Evolutionary conservation across 176 grass and related monocot genomes (phyloP).

Genomic region (Microstegium vimineum): DNA sequence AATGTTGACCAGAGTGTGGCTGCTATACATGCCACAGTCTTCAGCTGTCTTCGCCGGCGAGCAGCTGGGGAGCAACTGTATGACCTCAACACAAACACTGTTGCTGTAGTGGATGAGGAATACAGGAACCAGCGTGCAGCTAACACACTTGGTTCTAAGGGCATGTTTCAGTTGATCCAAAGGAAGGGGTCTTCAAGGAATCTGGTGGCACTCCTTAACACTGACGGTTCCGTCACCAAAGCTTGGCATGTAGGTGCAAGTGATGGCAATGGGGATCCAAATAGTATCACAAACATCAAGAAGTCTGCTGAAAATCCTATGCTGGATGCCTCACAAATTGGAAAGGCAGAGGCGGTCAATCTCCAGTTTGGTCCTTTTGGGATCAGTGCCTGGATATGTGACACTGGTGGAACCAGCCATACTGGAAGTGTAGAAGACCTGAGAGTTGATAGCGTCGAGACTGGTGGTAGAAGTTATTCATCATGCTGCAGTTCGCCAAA

Average conservation of each 20-base stretch:
- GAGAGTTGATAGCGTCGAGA: slow-evolving; percentile 49
- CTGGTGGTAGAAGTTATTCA: slow-evolving; percentile 38
- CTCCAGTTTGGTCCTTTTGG: slow-evolving; percentile 92
- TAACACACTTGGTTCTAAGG: slow-evolving; percentile 85
- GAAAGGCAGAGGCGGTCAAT: slow-evolving; percentile 71
- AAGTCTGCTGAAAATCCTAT: slow-evolving; percentile 33
- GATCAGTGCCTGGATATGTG: slow-evolving; percentile 75
- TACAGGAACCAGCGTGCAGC: slow-evolving; percentile 81
- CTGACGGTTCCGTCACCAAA: slow-evolving; percentile 85
- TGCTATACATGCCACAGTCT: slow-evolving; percentile 84
- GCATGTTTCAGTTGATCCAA: slow-evolving; percentile 92
- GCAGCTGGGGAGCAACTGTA: slow-evolving; percentile 71
- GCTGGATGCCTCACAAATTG: slow-evolving; percentile 58
- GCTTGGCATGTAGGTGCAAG: slow-evolving; percentile 67
- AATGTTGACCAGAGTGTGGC: slow-evolving; percentile 91
- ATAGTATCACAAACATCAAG: slow-evolving; percentile 11
- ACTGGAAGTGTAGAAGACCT: slow-evolving; percentile 68
- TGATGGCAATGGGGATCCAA: slow-evolving; percentile 21
- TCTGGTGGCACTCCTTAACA: slow-evolving; percentile 88
- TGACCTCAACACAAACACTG: slow-evolving; percentile 70
- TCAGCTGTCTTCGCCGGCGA: slow-evolving; percentile 66
- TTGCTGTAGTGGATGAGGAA: slow-evolving; percentile 64
- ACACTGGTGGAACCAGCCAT: slow-evolving; percentile 68
- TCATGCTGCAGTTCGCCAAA: slow-evolving; percentile 86
- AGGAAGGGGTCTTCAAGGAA: slow-evolving; percentile 76